Base-by-base conservation (phyloP, 495 filamentous ascomycete genomes). In the Neurospora sublineolata region DNA sequence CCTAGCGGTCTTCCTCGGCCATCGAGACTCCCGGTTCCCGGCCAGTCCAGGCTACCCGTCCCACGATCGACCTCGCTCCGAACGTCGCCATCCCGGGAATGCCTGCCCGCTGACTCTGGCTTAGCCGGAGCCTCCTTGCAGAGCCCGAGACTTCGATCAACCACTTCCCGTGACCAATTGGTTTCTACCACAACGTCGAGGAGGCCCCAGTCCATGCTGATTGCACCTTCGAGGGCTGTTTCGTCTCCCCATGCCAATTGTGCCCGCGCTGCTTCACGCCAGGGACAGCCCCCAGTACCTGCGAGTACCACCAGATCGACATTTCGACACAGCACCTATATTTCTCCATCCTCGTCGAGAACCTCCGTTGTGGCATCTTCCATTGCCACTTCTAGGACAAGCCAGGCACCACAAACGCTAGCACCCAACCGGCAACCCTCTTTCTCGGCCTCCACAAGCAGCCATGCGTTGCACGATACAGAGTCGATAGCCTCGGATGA, bases 81-180 rank as follows among this genome's bases (percentile, higher is more conserved):
- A 71, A 37, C 75, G 9, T 75, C 76, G 2, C 72, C 77, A 14
- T 80, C 80, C 12, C 71, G 75, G 27, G 79, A 82, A 46, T 74
- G 74, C 72, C 70, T 82, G 23, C 37, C 68, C 3, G 18, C 68
- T 23, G 33, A 40, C 2, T 69, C 60, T 18, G 70, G 68, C 7
- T 12, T 8, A 42, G 16, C 33, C 69, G 72, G 9, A 76, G 18
- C 52, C 27, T 33, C 74, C 37, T 18, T 78, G 37, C 81, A 79
- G 70, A 82, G 80, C 72, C 81, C 83, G 12, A 81, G 80, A 52
- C 72, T 86, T 9, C 81, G 84, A 37, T 37, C 83, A 2, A 52
- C 82, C 5, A 70, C 82, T 41, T 86, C 84, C 10, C 80, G 77
- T 70, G 83, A 84, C 70, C 83, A 80, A 67, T 70, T 86, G 20